A percentile compares a stretch with the other conserved stretches of the same genome.
Conservation (phyloP, 768 basidiomycete species). For the Dentipellis sp. region DNA sequence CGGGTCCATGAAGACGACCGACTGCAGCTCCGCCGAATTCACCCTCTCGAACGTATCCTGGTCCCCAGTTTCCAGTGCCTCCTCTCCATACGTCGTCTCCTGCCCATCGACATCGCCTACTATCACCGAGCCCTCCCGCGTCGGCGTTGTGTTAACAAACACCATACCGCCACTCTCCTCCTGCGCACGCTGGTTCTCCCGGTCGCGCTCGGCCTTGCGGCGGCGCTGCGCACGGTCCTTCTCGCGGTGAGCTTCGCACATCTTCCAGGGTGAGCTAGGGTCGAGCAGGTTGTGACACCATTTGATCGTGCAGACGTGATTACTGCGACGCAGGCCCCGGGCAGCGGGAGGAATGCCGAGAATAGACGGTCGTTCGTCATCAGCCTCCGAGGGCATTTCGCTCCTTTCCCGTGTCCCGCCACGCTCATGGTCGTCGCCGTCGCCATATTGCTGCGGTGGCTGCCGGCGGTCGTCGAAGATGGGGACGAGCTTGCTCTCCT, state of each 20-base stretch:
- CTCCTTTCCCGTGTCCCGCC: not conserved
- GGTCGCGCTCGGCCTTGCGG: slow-evolving; percentile 21
- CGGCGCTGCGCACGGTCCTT: slow-evolving; percentile 24
- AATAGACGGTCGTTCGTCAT: not conserved
- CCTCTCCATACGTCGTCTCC: not conserved
- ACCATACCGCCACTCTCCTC: slow-evolving; percentile 1
- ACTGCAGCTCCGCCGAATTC: not conserved
- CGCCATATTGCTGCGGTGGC: no score
- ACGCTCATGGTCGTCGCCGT: not conserved
- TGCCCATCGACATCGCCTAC: not conserved
- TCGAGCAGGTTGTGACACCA: slow-evolving; percentile 35
- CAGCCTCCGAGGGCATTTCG: not conserved
- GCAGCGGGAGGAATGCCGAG: not conserved
- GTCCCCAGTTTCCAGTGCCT: not conserved
- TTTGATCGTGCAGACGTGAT: slow-evolving; percentile 30
- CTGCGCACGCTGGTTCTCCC: not conserved
- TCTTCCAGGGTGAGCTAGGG: slow-evolving; percentile 36
- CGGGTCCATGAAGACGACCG: slow-evolving; percentile 11
- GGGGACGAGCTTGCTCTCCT: slow-evolving; percentile 30
- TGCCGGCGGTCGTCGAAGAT: slow-evolving; percentile 11
- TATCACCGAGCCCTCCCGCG: not conserved
- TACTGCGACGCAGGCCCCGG: slow-evolving; percentile 15
- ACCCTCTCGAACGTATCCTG: not conserved
- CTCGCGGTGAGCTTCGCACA: slow-evolving; percentile 37
- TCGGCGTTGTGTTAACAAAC: not conserved